Conservation (phyloP, 2,329 filamentous ascomycete species). For the Ophiognomonia clavigignenti-juglandacearum region DNA sequence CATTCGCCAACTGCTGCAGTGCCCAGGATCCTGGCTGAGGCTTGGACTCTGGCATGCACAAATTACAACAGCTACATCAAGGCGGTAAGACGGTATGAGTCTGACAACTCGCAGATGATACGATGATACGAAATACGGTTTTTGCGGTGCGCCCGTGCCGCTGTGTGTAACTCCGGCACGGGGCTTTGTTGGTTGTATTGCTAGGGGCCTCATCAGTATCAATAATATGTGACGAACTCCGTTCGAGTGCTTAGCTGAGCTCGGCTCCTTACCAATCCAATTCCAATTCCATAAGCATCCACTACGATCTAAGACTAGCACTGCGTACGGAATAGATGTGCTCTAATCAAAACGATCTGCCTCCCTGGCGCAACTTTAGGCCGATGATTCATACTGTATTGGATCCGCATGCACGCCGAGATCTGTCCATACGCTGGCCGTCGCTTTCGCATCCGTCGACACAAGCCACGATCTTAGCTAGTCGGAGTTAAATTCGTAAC, state of each 20-base stretch:
- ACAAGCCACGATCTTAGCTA: no score
- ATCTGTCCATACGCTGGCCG: no score
- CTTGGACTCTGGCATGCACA: background rate
- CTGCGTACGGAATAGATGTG: background rate
- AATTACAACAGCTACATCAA: background rate
- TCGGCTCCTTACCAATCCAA: slow-evolving; percentile 9
- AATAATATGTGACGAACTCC: no score
- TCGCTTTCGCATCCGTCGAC: no score
- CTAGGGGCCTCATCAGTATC: no score
- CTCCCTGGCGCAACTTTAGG: background rate
- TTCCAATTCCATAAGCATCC: slow-evolving; percentile 1
- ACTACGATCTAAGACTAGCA: background rate
- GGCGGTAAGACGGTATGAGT: background rate
- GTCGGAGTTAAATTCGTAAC: background rate
- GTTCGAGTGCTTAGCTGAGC: background rate
- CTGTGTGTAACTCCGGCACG: background rate
- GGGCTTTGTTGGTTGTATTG: background rate
- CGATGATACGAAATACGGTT: background rate
- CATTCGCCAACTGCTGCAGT: background rate
- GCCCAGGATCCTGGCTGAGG: slow-evolving; percentile 4
- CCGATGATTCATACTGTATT: slow-evolving; percentile 5
- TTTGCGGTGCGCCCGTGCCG: slow-evolving; percentile 4
- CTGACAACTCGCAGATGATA: background rate
- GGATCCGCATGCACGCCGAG: background rate
- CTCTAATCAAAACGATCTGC: background rate